Evolutionary conservation across 1,284 basidiomycete species (phyloP), one percentile per base, ranked within the genome.

Genomic region (Cystobasidiaceae sp.): DNA sequence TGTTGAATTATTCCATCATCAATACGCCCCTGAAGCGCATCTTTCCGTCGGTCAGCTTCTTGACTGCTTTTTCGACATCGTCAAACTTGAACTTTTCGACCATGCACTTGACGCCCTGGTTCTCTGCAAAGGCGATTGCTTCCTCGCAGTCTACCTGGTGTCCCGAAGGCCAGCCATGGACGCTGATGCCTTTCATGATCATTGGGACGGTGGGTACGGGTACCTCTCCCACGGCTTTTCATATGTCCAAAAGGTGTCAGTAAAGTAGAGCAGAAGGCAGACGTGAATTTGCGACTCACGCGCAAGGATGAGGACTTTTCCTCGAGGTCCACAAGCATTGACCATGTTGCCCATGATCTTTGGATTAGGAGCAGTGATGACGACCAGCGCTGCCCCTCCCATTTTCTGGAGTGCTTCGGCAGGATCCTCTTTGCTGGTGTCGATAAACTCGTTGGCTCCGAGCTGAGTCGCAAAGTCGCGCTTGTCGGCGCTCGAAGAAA

Each of bases 371-470:
- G 77, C 77, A 28, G 77, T 79, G 34, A 71, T 72, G 25, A 79
- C 59, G 51, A 78, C 74, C 41, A 75, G 65, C 23, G 74, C 74
- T 9, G 78, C 78, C 15, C 77, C 78, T 11, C 79, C 79, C 33
- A 79, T 67, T 72, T 79, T 76, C 49, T 75, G 69, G 15, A 80
- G 70, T 23, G 71, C 74, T 44, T 75, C 72, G n/a, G 73, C 74
- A 9, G 71, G 68, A 61, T 74, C 66, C 23, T 74, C 71, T 39
- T 70, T 69, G 33, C 60, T 69, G 19, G 68, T 41, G 44, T 72
- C 76, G 67, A 79, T 71, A 69, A 75, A 79, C 39, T 76, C 71
- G 66, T 75, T 70, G 2, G 78, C 78, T 13, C 78, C 78, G n/a
- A 79, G 73, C 68, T 78, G 68, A 3, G 45, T 66, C 8, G 78